phyloP scores from a whole-genome alignment of 2,329 filamentous ascomycete species.

The Arthrobotrys iridis region DNA sequence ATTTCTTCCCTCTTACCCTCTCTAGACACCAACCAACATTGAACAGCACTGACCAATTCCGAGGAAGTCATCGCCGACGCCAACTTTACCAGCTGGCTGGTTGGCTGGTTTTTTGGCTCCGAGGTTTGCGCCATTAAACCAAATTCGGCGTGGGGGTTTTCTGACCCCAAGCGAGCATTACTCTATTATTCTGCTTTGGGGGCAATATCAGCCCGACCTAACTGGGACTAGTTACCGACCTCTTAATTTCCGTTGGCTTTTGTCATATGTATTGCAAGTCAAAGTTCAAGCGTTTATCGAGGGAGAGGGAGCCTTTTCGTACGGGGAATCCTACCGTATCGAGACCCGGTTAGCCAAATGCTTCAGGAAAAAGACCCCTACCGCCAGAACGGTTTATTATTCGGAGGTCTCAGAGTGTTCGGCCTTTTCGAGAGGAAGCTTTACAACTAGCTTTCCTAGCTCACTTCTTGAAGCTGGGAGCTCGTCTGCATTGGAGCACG shows the following conservation, averaged over 20 bases:
- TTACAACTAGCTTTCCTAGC: conserved; percentile 11
- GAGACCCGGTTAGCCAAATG: not conserved
- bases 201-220: conserved; percentile 31
- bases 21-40: conserved; percentile 1
- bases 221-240: conserved; percentile 26
- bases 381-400: conserved; percentile 25
- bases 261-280: conserved; percentile 8
- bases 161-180: conserved; percentile 16
- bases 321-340: conserved; percentile 44
- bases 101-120: conserved; percentile 29
- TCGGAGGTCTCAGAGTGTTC: conserved; percentile 10
- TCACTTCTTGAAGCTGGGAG: conserved; percentile 32
- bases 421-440: conserved; percentile 8
- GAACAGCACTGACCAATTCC: conserved; percentile 10
- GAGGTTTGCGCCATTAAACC: conserved; percentile 53
- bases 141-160: conserved; percentile 47
- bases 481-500: conserved; percentile 15
- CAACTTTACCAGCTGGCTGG: conserved; percentile 14
- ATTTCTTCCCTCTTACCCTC: not conserved
- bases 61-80: conserved; percentile 39
- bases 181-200: conserved; percentile 19
- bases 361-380: not conserved
- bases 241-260: conserved; percentile 44
- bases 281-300: not conserved
- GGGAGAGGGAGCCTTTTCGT: conserved; percentile 39